Percentiles rank a stretch among this genome's conserved stretches.
Conservation (phyloP, 495 filamentous ascomycete genomes). For the Penicillium coprophilum region DNA sequence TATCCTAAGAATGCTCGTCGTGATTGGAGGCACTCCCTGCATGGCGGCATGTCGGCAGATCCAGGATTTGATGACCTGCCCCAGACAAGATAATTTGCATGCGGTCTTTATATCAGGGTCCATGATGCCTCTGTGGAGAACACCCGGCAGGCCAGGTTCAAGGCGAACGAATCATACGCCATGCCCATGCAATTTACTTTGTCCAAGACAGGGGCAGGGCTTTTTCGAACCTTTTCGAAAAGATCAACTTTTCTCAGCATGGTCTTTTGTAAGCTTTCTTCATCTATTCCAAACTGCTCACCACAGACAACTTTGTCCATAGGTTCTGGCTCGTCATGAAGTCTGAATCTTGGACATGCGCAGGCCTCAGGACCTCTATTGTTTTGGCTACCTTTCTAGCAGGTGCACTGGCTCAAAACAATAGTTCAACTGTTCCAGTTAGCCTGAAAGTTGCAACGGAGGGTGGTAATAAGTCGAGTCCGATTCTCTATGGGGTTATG, state of each 20-base stretch:
- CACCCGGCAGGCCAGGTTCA: not conserved
- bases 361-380: conserved; percentile 6
- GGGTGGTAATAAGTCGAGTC: conserved; percentile 55
- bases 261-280: not conserved
- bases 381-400: conserved; percentile 4
- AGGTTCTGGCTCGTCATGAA: conserved; percentile 5
- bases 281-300: not conserved
- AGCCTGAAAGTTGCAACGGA: conserved; percentile 36
- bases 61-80: not conserved
- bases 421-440: conserved; percentile 1
- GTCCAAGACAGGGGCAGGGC: not conserved
- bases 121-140: conserved; percentile 5
- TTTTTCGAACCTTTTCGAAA: not conserved
- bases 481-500: conserved; percentile 60
- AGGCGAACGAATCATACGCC: not conserved
- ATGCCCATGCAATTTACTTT: not conserved
- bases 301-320: not conserved
- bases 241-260: not conserved
- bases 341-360: not conserved
- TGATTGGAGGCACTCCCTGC: not conserved
- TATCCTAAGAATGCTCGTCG: not conserved
- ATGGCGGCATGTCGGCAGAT: not conserved
- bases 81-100: not conserved
- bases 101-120: not conserved
- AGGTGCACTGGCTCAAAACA: not conserved